Percentiles rank a stretch among this genome's conserved stretches.
Conservation (phyloP, 2,329 filamentous ascomycete genomes). For the Penicillium sp. region DNA sequence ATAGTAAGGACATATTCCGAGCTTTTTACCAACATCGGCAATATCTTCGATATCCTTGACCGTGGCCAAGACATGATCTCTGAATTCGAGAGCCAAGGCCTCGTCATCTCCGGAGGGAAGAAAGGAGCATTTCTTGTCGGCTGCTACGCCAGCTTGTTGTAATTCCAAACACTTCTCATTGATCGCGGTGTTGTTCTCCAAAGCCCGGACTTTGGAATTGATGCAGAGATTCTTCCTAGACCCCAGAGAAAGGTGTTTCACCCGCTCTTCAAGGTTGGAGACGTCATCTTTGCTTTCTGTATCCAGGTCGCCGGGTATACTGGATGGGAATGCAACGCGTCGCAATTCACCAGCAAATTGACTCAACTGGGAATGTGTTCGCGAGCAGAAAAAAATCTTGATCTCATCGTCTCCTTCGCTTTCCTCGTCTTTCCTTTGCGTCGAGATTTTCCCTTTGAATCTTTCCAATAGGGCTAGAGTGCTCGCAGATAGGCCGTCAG, state of each 20-base stretch:
- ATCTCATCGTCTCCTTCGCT: constrained; percentile 57
- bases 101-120: constrained; percentile 75
- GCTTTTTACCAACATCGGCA: constrained; percentile 67
- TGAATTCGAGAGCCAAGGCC: constrained; percentile 69
- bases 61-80: constrained; percentile 76
- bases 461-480: constrained; percentile 70
- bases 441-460: constrained; percentile 49
- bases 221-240: constrained; percentile 88
- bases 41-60: constrained; percentile 94
- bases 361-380: constrained; percentile 85
- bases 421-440: constrained; percentile 42
- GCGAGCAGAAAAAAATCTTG: constrained; percentile 88
- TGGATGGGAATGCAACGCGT: constrained; percentile 71
- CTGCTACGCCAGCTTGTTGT: constrained; percentile 64
- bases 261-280: constrained; percentile 51
- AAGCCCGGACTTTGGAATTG: constrained; percentile 71
- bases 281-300: constrained; percentile 20
- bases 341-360: constrained; percentile 83
- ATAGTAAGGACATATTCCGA: constrained; percentile 91
- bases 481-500: constrained; percentile 63
- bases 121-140: constrained; percentile 68
- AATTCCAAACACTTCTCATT: constrained; percentile 91
- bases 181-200: constrained; percentile 71
- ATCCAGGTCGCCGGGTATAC: constrained; percentile 51
- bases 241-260: constrained; percentile 79